A percentile compares a stretch with the other conserved stretches of the same genome.
Evolutionary conservation across 441 rosid species (phyloP).

Genomic region (Capsella rubella): DNA sequence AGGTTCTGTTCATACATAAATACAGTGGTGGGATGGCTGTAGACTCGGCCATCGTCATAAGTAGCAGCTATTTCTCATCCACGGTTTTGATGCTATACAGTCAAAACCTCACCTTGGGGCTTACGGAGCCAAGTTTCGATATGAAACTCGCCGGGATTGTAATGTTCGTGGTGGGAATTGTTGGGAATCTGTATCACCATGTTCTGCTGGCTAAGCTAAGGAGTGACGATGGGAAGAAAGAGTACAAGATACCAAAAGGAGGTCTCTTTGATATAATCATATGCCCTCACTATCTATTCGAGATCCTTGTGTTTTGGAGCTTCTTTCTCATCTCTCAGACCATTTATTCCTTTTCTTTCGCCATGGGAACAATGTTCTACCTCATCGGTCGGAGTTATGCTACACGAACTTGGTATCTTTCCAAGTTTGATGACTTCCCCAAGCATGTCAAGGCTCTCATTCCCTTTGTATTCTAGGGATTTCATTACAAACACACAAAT

Average conservation of each 20-base stretch:
- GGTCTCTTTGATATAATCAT: slow-evolving; percentile 63
- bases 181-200: slow-evolving; percentile 85
- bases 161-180: slow-evolving; percentile 59
- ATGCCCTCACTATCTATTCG: slow-evolving; percentile 85
- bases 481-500: not conserved
- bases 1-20: slow-evolving; percentile 72
- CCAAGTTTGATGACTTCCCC: slow-evolving; percentile 73
- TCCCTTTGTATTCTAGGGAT: slow-evolving; percentile 59
- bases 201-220: slow-evolving; percentile 64
- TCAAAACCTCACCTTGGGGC: slow-evolving; percentile 52
- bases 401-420: slow-evolving; percentile 75
- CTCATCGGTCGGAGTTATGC: slow-evolving; percentile 66
- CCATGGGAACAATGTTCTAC: slow-evolving; percentile 52
- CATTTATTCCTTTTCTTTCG: slow-evolving; percentile 45
- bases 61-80: slow-evolving; percentile 50
- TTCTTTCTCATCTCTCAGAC: slow-evolving; percentile 68
- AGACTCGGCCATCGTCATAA: slow-evolving; percentile 47
- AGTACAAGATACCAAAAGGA: slow-evolving; percentile 72
- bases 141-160: slow-evolving; percentile 51
- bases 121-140: slow-evolving; percentile 56
- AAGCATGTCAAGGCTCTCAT: slow-evolving; percentile 55
- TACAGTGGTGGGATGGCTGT: slow-evolving; percentile 61
- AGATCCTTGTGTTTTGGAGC: slow-evolving; percentile 64
- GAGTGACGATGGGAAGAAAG: slow-evolving; percentile 46
- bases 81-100: slow-evolving; percentile 57